phyloP scores from a whole-genome alignment of 768 basidiomycete genomes.

The Hydnomerulius pinastri region DNA sequence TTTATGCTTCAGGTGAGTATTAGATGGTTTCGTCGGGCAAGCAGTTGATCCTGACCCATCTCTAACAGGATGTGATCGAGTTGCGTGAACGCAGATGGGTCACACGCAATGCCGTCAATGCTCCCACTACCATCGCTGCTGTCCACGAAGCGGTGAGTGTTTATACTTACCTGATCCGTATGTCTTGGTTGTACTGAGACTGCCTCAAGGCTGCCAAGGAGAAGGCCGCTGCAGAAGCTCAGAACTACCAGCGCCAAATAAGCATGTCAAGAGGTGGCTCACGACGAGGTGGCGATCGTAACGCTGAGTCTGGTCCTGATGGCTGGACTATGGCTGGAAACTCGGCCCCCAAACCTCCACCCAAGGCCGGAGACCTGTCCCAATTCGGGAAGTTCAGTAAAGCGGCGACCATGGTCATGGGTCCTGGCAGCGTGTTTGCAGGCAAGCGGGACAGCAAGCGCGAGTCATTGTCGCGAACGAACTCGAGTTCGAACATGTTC shows the following conservation, averaged over 20 bases:
- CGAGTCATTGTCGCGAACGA: conserved; percentile 77
- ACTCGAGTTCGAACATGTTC: conserved; percentile 85
- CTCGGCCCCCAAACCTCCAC: conserved; percentile 52
- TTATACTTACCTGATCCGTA: too few relatives aligned
- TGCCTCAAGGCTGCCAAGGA: conserved; percentile 73
- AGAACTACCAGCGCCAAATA: conserved; percentile 57
- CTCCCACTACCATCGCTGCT: conserved; percentile 86
- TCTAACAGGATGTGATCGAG: conserved; percentile 81
- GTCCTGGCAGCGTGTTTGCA: conserved; percentile 82
- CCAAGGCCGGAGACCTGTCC: conserved; percentile 84
- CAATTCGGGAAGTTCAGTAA: conserved; percentile 87
- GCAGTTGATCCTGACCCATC: conserved; percentile 4
- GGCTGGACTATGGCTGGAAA: conserved; percentile 83
- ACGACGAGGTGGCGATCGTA: conserved; percentile 77
- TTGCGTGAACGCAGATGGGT: conserved; percentile 84
- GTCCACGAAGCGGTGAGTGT: conserved; percentile 79
- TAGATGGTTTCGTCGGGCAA: background rate
- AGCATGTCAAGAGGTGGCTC: conserved; percentile 92
- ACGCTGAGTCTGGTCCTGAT: conserved; percentile 67
- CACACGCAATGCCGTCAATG: conserved; percentile 66
- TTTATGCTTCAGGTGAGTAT: conserved; percentile 89
- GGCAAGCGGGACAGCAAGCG: conserved; percentile 71
- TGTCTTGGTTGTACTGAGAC: too few relatives aligned
- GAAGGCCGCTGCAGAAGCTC: conserved; percentile 65
- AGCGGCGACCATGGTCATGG: conserved; percentile 72